Evolutionary conservation across 2,329 filamentous ascomycete species (phyloP), one percentile per base, ranked within the genome.

Genomic region (Lithohypha guttulata): DNA sequence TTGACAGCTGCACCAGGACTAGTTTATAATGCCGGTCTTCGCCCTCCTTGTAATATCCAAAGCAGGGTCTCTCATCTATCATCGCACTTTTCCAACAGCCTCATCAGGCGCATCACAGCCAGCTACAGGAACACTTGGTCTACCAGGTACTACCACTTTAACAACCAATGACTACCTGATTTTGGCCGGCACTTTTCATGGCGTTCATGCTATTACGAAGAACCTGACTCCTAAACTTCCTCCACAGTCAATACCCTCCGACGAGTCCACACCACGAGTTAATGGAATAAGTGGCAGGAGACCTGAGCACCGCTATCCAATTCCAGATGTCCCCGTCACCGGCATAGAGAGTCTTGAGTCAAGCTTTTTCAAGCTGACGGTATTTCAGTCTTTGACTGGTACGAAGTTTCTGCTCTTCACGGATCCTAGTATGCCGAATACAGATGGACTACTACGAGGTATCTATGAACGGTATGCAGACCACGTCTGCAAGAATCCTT

Each of bases 401-500:
- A 89, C 80, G 42, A 98, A 98, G 62, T 98, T 98, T 59, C 65
- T 98, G 26, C 70, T 98, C 39, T 95, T 98, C 59, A 95, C 91
- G 40, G 91, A 96, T 61, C 79, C 79, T 11, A 77, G 84, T 48
- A 87, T 93, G 65, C 75, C 79, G 34, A 93, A 93, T 55, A 79
- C 93, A 26, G 91, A 96, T 53, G 71, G 76, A 9, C 81, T 89
- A 30, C 79, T 94, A 51, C 73, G 77, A 57, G 81, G 77, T 59
- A 80, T 95, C 53, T 96, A 98, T 60, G 91, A 96, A 59, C 65
- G 96, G 37, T 98, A 96, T 65, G 75, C 84, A 35, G 91, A 98
- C 62, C 96, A 84, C 59, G 91, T 98, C 51, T 96, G 95, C 85
- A 98, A 96, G 71, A 98, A 98, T 60, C 91, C 91, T 1, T 98